Base-by-base conservation (phyloP, 2,329 filamentous ascomycete species). In the Claviceps sp. region DNA sequence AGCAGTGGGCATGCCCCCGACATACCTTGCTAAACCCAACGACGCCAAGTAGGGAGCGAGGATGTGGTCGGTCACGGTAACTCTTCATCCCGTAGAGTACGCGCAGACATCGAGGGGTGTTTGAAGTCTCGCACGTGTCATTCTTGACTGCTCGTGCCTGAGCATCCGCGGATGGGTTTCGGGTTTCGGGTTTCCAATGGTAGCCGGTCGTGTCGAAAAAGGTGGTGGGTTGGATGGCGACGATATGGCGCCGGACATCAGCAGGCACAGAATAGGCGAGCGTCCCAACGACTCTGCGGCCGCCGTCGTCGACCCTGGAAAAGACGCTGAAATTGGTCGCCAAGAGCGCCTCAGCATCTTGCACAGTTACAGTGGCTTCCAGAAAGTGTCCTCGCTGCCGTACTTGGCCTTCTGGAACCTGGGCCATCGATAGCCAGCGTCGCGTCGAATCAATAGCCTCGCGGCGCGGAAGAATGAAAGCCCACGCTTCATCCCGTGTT, bases 31-130 rank as follows among this genome's bases (percentile, higher is more conserved):
- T 57, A 54, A 74, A 77, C 4, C 71, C 73, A 20, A 58, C 58
- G 17, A 88, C 80, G n/a, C 83, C 84, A 49, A 83, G 78, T 53
- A 74, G 77, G 52, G 83, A 83, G 0, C 68, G 83, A 23, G 72
- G 79, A 59, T 71, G 78, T 11, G 81, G 76, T 22, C 64, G 80
- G 7, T 76, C 68, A 8, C 83, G 80, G 29, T 67, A 62, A 8
- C 62, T 53, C 26, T 63, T 63, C 26, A 76, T 66, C 3, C 68
- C 67, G 60, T 77, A 77, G 14, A 75, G 58, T 6, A 68, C 64
- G 40, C 67, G 65, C 4, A 76, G 53, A 36, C 74, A 77, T 1
- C 63, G 62, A 1, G 74, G 74, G 0, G 72, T 74, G 49, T 72
- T 62, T 22, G 59, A 57, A 1, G 58, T 55, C 29, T 71, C 67